Evolutionary conservation across 2,329 filamentous ascomycete species (phyloP).

Genomic region (Cladosporium sp.): DNA sequence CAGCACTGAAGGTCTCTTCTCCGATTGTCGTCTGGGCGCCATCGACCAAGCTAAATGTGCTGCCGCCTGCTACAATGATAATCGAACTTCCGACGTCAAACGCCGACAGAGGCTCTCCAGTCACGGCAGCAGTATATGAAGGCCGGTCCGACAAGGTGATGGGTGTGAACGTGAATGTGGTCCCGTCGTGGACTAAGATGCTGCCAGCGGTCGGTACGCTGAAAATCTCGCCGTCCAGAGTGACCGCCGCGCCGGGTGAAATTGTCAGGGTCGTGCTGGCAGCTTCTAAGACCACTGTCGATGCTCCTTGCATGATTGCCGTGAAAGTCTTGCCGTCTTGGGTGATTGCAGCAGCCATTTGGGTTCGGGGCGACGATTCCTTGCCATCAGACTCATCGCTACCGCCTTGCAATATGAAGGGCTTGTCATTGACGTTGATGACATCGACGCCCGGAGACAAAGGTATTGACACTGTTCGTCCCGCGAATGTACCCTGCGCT

Average conservation of each 20-base stretch:
- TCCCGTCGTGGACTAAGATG: constrained; percentile 3
- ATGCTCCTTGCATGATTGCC: not conserved
- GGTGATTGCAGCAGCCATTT: not conserved
- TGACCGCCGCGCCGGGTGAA: not conserved
- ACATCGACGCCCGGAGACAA: not conserved
- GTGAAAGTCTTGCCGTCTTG: constrained; percentile 3
- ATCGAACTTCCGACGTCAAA: not conserved
- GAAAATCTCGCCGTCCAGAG: not conserved
- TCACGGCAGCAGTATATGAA: not conserved
- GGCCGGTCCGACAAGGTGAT: not conserved
- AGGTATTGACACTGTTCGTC: not conserved
- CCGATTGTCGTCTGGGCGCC: constrained; percentile 1
- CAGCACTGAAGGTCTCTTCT: not conserved
- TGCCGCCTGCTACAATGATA: not conserved
- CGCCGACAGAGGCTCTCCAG: not conserved
- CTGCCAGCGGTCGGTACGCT: not conserved
- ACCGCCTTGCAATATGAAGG: not conserved
- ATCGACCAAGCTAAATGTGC: constrained; percentile 2
- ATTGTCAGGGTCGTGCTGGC: not conserved
- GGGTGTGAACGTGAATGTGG: not conserved
- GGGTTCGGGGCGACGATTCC: not conserved
- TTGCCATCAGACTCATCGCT: not conserved
- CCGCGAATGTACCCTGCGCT: not conserved
- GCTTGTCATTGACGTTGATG: not conserved
- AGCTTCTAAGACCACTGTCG: not conserved